phyloP scores from a whole-genome alignment of 2,329 filamentous ascomycete genomes.

The Fusarium neocosmosporiellum region DNA sequence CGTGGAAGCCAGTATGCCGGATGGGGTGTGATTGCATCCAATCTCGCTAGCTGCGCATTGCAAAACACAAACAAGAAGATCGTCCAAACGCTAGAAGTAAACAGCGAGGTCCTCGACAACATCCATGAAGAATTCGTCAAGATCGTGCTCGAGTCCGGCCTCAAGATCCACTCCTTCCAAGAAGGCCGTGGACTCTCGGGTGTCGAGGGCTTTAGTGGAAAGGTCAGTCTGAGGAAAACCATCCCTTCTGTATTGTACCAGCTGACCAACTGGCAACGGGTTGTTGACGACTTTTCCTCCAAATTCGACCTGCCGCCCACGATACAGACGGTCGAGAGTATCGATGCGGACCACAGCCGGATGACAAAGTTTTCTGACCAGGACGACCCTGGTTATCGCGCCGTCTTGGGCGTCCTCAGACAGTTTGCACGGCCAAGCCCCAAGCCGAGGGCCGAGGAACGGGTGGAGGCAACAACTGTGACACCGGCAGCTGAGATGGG shows the following conservation, averaged over 20 bases:
- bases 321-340: slow-evolving; percentile 52
- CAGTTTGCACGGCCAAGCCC: not conserved
- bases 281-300: slow-evolving; percentile 51
- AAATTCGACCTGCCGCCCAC: slow-evolving; percentile 48
- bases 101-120: slow-evolving; percentile 51
- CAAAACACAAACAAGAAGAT: slow-evolving; percentile 46
- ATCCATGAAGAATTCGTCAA: slow-evolving; percentile 50
- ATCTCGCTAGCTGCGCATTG: not conserved
- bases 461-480: not conserved
- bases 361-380: slow-evolving; percentile 48
- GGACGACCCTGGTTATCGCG: slow-evolving; percentile 46
- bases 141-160: slow-evolving; percentile 10
- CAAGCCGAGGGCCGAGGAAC: too few relatives aligned
- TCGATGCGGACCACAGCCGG: slow-evolving; percentile 54
- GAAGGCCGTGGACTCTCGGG: slow-evolving; percentile 49
- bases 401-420: not conserved
- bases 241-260: not conserved
- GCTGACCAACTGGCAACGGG: not conserved
- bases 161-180: slow-evolving; percentile 55
- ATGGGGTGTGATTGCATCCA: slow-evolving; percentile 48
- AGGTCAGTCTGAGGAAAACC: not conserved
- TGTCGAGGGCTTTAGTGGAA: slow-evolving; percentile 45
- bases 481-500: not conserved
- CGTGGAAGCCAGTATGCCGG: slow-evolving; percentile 46
- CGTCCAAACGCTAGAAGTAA: slow-evolving; percentile 45